Base-by-base conservation (phyloP, 345 rosid genomes). In the Lepidium africanum region DNA sequence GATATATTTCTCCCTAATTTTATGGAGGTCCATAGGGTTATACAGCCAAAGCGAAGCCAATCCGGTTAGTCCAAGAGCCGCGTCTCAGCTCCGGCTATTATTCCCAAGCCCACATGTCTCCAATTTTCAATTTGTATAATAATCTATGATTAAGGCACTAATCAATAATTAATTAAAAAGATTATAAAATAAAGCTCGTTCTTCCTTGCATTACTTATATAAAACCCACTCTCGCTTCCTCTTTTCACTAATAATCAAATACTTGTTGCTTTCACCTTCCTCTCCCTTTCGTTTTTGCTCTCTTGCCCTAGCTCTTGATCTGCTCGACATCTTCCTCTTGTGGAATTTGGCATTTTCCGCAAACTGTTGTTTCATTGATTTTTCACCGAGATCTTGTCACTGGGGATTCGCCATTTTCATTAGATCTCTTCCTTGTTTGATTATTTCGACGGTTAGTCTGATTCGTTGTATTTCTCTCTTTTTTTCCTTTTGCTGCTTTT, bases 111-210 rank as follows among this genome's bases (percentile, higher is more conserved):
- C 75, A 54, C 54, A 53, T 63, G 63, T 42, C 23, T 52, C 4
- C 5, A 43, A 14, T 46, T 36, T 11, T 21, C 7, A 40, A 51
- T 25, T 2, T 13, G 2, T 15, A 33, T 63, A 63, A 53, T 71
- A 63, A 53, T 71, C 48, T 65, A 23, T 63, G 36, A 71, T 63
- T 72, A 63, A 63, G 19, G 53, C 70, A 72, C 11, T 64, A 64
- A 64, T 39, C 50, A 30, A 38, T 30, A 48, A 5, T 65, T 37
- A 72, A 30, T 30, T n/a, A 0, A 30, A 30, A 30, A 63, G 70
- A 33, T 52, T 33, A 15, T 41, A 30, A 63, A 72, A 72, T 45
- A 48, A 65, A 49, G 45, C 45, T 56, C 65, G 25, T 64, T 72
- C 50, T 27, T 47, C 59, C 7, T 56, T 32, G 10, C 70, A 63